phyloP scores from a whole-genome alignment of 306 rosid genomes.

The Inga laurina region DNA sequence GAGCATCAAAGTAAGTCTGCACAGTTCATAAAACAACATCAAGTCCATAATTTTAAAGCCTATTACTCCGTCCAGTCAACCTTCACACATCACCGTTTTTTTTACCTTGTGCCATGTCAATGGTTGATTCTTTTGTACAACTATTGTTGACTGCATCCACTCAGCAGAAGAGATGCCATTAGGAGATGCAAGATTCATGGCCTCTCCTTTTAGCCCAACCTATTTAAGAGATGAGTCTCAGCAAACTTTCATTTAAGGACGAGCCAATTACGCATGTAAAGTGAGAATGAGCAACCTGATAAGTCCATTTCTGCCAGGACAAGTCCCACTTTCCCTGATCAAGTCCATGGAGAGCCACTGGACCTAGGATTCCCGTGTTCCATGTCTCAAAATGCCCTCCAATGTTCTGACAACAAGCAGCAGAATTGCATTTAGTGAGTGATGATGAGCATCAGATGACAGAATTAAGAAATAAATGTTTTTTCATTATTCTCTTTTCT shows the following conservation, averaged over 20 bases:
- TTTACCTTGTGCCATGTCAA: slow-evolving; percentile 97
- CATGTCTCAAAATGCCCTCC: slow-evolving; percentile 96
- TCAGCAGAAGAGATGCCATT: slow-evolving; percentile 73
- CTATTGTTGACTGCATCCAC: slow-evolving; percentile 79
- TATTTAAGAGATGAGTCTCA: slow-evolving; percentile 37
- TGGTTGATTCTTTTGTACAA: slow-evolving; percentile 69
- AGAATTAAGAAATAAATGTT: neutral
- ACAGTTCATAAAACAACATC: slow-evolving; percentile 28
- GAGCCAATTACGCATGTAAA: slow-evolving; percentile 14
- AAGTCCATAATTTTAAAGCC: slow-evolving; percentile 8
- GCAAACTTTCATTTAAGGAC: slow-evolving; percentile 25
- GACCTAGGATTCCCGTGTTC: slow-evolving; percentile 98
- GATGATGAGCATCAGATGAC: slow-evolving; percentile 10
- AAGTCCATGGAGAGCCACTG: slow-evolving; percentile 92
- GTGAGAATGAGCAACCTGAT: slow-evolving; percentile 63
- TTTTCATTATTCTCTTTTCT: neutral
- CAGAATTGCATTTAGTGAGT: slow-evolving; percentile 18
- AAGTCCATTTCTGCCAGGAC: slow-evolving; percentile 96
- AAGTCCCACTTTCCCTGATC: slow-evolving; percentile 90
- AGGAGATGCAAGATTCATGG: slow-evolving; percentile 87
- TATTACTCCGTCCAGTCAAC: neutral
- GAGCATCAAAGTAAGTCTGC: slow-evolving; percentile 82
- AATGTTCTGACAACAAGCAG: slow-evolving; percentile 57
- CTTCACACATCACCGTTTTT: slow-evolving; percentile 17
- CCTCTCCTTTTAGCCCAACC: slow-evolving; percentile 98